Conservation (phyloP, 495 filamentous ascomycete genomes). For the Tricharina praecox region DNA sequence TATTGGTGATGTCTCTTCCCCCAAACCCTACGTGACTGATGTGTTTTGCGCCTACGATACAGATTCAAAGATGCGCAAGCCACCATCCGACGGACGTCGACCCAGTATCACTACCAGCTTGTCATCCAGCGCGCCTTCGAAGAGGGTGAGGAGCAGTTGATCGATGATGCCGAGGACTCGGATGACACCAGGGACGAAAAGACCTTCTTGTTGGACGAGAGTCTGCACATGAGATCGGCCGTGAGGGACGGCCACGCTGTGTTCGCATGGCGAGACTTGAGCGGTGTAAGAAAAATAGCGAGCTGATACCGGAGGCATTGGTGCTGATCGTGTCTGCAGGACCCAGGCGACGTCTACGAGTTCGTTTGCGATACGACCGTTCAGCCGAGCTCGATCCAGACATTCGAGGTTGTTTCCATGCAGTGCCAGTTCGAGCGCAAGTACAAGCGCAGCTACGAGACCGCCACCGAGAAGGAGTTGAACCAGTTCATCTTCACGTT, state of each 20-base stretch:
- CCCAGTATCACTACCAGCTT: conserved; percentile 92
- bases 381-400: conserved; percentile 49
- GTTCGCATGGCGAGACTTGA: conserved; percentile 85
- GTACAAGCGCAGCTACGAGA: conserved; percentile 57
- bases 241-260: conserved; percentile 63
- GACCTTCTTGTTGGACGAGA: conserved; percentile 83
- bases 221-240: conserved; percentile 71
- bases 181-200: conserved; percentile 87
- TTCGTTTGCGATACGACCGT: conserved; percentile 76
- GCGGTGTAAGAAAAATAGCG: conserved; percentile 36
- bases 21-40: background rate
- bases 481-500: conserved; percentile 58
- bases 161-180: conserved; percentile 64
- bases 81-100: conserved; percentile 75
- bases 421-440: conserved; percentile 98
- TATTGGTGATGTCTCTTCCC: no score
- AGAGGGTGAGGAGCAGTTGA: conserved; percentile 82
- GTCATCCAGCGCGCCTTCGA: conserved; percentile 92
- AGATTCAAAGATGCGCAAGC: conserved; percentile 86
- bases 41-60: background rate
- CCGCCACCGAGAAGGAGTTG: conserved; percentile 67
- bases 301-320: background rate
- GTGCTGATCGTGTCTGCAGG: conserved; percentile 25
- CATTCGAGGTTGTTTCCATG: conserved; percentile 67
- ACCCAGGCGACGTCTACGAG: conserved; percentile 84